Evolutionary conservation across 768 basidiomycete species (phyloP).

Genomic region (Tricholoma sp.): DNA sequence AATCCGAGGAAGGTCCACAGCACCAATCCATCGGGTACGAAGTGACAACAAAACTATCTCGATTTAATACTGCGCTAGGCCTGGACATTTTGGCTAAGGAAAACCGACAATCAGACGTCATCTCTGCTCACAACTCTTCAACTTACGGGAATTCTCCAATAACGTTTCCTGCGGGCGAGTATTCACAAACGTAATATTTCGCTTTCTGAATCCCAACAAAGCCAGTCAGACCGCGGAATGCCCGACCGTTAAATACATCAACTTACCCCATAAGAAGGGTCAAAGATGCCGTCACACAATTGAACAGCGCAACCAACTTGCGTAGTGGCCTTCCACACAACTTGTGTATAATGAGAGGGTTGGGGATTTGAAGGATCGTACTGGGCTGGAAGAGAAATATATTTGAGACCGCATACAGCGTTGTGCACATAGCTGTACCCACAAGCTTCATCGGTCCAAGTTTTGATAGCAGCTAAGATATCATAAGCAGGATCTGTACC

Average conservation of each 20-base stretch:
- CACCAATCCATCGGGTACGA: slow-evolving; percentile 8
- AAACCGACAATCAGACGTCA: neutral
- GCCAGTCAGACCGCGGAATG: slow-evolving; percentile 2
- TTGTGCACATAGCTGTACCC: slow-evolving; percentile 22
- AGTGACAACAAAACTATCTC: neutral
- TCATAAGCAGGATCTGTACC: slow-evolving; percentile 52
- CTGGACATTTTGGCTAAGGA: slow-evolving; percentile 40
- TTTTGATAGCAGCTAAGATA: slow-evolving; percentile 45
- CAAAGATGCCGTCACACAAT: slow-evolving; percentile 55
- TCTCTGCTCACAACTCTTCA: neutral
- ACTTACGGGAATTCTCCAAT: slow-evolving; percentile 57
- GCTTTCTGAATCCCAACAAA: slow-evolving; percentile 35
- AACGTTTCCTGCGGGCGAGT: slow-evolving; percentile 59
- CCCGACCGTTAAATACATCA: slow-evolving; percentile 16
- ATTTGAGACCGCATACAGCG: neutral
- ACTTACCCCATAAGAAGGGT: slow-evolving; percentile 44
- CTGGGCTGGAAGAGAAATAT: slow-evolving; percentile 29
- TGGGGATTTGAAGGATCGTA: slow-evolving; percentile 54
- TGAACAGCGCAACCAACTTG: slow-evolving; percentile 61
- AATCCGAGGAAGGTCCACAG: neutral
- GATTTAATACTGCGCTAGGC: slow-evolving; percentile 17
- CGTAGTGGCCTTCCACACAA: slow-evolving; percentile 67
- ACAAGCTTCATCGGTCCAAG: slow-evolving; percentile 69
- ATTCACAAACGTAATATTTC: slow-evolving; percentile 66
- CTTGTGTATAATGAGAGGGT: slow-evolving; percentile 69